These are phyloP conservation scores for Yarrowia keelungensis DNA, from an alignment of 805 yeast genomes.

Conservation along the genomic window DNA sequence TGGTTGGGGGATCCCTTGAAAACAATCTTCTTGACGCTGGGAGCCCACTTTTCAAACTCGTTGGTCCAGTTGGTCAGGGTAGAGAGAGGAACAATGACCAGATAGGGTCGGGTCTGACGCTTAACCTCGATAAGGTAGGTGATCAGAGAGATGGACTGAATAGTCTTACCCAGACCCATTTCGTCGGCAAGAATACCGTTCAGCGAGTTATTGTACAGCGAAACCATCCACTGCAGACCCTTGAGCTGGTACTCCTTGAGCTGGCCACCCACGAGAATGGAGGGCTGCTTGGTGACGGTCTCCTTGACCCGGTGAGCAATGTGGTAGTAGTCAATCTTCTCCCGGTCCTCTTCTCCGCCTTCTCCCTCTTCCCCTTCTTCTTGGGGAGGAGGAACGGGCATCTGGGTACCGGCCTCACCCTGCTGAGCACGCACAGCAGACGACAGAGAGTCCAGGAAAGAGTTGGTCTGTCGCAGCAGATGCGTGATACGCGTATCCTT, in stretches of 20 bases:
- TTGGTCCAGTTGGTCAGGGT: conserved; percentile 95
- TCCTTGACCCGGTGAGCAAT: conserved; percentile 92
- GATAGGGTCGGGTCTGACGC: conserved; percentile 79
- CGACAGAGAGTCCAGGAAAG: conserved; percentile 87
- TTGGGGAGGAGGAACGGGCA: conserved; percentile 27
- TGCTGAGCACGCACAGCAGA: conserved; percentile 92
- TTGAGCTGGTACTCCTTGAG: conserved; percentile 91
- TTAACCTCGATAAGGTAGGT: conserved; percentile 83
- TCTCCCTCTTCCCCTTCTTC: conserved; percentile 50
- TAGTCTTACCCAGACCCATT: conserved; percentile 98
- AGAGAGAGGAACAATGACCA: conserved; percentile 93
- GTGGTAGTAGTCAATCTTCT: conserved; percentile 84
- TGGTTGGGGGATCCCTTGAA: conserved; percentile 93
- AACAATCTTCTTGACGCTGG: conserved; percentile 76
- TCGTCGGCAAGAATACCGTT: conserved; percentile 98
- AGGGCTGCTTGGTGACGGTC: conserved; percentile 78
- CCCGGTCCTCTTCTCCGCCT: conserved; percentile 58
- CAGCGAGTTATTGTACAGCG: conserved; percentile 87
- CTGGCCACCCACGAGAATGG: conserved; percentile 85
- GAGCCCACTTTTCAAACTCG: conserved; percentile 98
- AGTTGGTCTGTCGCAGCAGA: conserved; percentile 86
- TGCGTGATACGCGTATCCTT: conserved; percentile 98
- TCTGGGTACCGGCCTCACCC: conserved; percentile 56
- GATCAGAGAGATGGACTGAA: conserved; percentile 87
- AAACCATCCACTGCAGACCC: conserved; percentile 99